Base-by-base conservation (phyloP, 148 eudicot genomes). In the Rhododendron simsii region DNA sequence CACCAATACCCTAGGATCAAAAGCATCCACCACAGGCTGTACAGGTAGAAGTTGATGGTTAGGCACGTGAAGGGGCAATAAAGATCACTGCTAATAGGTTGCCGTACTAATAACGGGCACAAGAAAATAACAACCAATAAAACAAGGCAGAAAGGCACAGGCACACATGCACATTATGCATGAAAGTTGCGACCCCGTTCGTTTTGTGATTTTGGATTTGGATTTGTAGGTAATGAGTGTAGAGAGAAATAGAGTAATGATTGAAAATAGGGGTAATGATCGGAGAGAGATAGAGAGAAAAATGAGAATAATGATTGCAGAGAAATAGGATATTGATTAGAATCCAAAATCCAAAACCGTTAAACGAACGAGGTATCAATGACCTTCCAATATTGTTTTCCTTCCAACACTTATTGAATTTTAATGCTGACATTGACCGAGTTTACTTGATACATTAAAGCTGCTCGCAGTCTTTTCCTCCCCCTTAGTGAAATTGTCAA, bases 11-110 rank as follows among this genome's bases (percentile, higher is more conserved):
- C 98, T 91, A 30, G 98, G 98, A 91, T 97, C 99, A 90, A 95
- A 97, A 86, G 99, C 99, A 93, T 97, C 99, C 86, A 97, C 99
- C 87, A 97, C 99, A 71, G 99, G 99, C 99, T 97, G 94, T 77
- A 90, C 51, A 80, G 59, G 75, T 67, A 71, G 59, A 28, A 50
- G 48, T 85, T n/a, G 12, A 73, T 73, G 5, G 37, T 78, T 74
- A 86, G 26, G 85, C 61, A 26, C 14, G 71, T 26, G 44, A 55
- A 20, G 33, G 33, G 73, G 73, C 8, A 23, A 65, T 18, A 55
- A 18, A 26, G 30, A 65, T 65, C 73, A n/a, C 30, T n/a, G 73
- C 12, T 21, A 20, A 65, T 23, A 65, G 73, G 73, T n/a, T 33
- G 21, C 13, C 0, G 23, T n/a, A 7, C 23, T 65, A 65, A 65